phyloP scores from a whole-genome alignment of 495 filamentous ascomycete genomes.

The Terfezia claveryi region DNA sequence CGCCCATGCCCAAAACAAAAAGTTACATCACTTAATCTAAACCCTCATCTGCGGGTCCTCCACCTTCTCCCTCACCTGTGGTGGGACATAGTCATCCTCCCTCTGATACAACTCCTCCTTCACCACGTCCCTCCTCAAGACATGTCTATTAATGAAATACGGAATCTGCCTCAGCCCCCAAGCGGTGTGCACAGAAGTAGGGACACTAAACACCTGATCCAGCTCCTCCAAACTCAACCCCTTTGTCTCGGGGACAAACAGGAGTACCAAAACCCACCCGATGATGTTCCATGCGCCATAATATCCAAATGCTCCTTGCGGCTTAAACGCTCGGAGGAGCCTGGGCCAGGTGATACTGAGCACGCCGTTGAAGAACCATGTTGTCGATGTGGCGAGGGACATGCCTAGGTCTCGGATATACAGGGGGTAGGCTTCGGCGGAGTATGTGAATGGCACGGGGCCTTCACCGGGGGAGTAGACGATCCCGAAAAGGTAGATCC shows the following conservation, averaged over 20 bases:
- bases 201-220: constrained; percentile 34
- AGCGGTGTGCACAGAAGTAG: constrained; percentile 25
- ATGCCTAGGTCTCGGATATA: constrained; percentile 57
- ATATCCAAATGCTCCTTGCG: constrained; percentile 30
- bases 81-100: too few species aligned
- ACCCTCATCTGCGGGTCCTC: too few species aligned
- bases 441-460: constrained; percentile 68
- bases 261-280: constrained; percentile 47
- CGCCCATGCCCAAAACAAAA: too few species aligned
- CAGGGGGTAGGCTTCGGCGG: constrained; percentile 61
- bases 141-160: constrained; percentile 28
- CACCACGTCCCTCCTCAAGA: constrained; percentile 3
- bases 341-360: constrained; percentile 48
- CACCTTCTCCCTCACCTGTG: too few species aligned
- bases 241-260: constrained; percentile 61
- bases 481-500: constrained; percentile 53
- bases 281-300: constrained; percentile 47
- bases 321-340: constrained; percentile 35
- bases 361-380: constrained; percentile 51
- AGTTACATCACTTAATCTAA: too few species aligned
- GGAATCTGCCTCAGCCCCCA: constrained; percentile 24
- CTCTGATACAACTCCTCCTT: too few species aligned
- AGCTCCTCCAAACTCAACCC: constrained; percentile 50
- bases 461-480: constrained; percentile 65
- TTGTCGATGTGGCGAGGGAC: constrained; percentile 52